These are phyloP conservation scores for Saccharomyces hybrid DNA, from an alignment of 1,139 yeast genomes.

Conservation along the genomic window DNA sequence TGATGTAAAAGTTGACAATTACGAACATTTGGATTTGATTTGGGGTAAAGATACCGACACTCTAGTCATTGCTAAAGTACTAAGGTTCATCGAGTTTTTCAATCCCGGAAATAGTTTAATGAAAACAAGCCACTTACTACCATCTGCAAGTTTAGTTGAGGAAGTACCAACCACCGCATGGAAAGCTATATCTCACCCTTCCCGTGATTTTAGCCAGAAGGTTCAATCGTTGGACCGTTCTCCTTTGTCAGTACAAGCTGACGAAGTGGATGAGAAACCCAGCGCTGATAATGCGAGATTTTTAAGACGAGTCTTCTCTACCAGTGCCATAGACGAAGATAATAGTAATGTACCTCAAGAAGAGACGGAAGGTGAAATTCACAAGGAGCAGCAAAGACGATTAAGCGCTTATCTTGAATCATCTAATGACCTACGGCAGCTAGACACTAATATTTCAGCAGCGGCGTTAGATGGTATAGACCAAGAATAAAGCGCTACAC, in stretches of 20 bases:
- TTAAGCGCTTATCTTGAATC: constrained; percentile 5
- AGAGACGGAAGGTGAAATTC: neutral
- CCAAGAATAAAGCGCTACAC: neutral
- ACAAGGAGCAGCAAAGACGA: constrained; percentile 3
- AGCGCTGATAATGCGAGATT: neutral
- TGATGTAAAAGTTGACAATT: constrained; percentile 31
- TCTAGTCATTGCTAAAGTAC: constrained; percentile 48
- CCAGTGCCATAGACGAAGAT: neutral
- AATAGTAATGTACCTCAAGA: neutral
- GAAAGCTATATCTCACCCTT: neutral
- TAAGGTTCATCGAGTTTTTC: constrained; percentile 32
- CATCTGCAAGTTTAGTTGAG: neutral
- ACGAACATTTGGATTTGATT: constrained; percentile 82
- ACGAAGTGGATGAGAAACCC: neutral
- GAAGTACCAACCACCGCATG: neutral
- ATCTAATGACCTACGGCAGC: constrained; percentile 2
- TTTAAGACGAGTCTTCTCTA: neutral
- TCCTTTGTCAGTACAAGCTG: neutral
- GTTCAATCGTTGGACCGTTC: neutral
- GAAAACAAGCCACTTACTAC: neutral
- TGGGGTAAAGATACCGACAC: constrained; percentile 73
- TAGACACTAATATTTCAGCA: constrained; percentile 3
- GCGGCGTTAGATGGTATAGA: neutral
- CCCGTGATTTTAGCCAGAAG: neutral
- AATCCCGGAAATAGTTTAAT: neutral